Percentiles rank a stretch among this genome's conserved stretches.
These are phyloP conservation scores for Pythium dissimile DNA, from an alignment of 352 stramenopile genomes.

Conservation along the genomic window DNA sequence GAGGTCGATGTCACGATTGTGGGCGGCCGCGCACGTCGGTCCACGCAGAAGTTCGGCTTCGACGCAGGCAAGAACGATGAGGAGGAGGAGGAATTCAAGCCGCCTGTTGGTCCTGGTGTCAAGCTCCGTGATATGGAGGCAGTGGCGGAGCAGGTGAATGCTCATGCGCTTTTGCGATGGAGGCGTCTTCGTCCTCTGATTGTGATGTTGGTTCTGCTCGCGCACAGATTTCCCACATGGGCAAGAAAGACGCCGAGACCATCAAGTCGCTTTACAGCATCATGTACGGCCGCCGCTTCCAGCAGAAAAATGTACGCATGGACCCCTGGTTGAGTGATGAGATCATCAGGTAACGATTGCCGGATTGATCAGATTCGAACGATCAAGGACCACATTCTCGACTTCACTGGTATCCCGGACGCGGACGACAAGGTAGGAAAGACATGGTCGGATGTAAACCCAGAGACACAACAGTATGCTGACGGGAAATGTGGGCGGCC, in stretches of 20 bases:
- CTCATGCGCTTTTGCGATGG: background rate
- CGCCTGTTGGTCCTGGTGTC: conserved; percentile 43
- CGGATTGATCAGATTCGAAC: conserved; percentile 45
- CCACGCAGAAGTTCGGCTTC: conserved; percentile 70
- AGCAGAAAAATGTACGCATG: conserved; percentile 68
- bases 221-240: conserved; percentile 49
- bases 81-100: conserved; percentile 54
- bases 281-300: conserved; percentile 76
- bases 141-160: conserved; percentile 42
- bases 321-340: background rate
- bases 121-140: conserved; percentile 67
- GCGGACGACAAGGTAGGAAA: conserved; percentile 56
- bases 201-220: background rate
- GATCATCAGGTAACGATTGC: background rate
- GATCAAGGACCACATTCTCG: conserved; percentile 80
- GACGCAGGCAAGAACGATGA: conserved; percentile 34
- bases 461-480: background rate
- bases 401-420: conserved; percentile 64
- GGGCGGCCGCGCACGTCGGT: conserved; percentile 51
- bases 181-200: background rate
- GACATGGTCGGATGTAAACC: background rate
- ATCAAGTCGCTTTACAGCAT: conserved; percentile 79
- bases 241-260: conserved; percentile 70
- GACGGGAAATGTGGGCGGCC: background rate
- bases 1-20: conserved; percentile 4